Percentiles rank a stretch among this genome's conserved stretches.
phyloP scores from a whole-genome alignment of 306 rosid genomes.

The Vigna mungo region DNA sequence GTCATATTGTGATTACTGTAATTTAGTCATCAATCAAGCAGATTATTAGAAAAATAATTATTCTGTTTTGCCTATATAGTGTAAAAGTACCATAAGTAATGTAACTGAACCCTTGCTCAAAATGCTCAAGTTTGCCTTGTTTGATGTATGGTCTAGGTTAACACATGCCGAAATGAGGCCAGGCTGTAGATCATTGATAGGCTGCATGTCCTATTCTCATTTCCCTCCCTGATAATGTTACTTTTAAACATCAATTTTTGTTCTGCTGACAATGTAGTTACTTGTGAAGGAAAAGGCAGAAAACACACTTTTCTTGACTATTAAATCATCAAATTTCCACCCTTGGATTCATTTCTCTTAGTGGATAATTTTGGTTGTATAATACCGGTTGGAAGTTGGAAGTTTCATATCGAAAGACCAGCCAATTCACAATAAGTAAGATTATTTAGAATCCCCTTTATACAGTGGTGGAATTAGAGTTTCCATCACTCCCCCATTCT shows the following conservation, averaged over 20 bases:
- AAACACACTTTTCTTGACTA: no score
- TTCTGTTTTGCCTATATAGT: background rate
- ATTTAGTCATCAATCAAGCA: background rate
- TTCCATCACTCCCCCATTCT: no score
- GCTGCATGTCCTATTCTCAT: background rate
- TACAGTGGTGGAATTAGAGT: no score
- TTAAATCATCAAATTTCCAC: background rate
- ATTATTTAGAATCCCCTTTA: no score
- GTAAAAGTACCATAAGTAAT: background rate
- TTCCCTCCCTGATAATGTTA: background rate
- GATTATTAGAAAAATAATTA: background rate
- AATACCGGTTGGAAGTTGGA: no score
- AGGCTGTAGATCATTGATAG: background rate
- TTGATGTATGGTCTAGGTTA: constrained; percentile 7
- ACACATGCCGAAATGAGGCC: background rate
- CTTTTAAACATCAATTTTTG: constrained; percentile 6
- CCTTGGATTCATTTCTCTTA: background rate
- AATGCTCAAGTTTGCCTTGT: constrained; percentile 33
- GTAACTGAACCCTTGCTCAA: background rate
- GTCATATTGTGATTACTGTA: constrained; percentile 6
- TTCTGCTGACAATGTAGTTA: constrained; percentile 24
- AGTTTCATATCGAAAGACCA: no score
- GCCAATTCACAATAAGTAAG: no score
- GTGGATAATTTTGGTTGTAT: background rate
- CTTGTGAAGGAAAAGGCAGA: background rate